Evolutionary conservation across 1,284 basidiomycete genomes (phyloP), one percentile per base, ranked within the genome.

Genomic region (Marasmius sp.): DNA sequence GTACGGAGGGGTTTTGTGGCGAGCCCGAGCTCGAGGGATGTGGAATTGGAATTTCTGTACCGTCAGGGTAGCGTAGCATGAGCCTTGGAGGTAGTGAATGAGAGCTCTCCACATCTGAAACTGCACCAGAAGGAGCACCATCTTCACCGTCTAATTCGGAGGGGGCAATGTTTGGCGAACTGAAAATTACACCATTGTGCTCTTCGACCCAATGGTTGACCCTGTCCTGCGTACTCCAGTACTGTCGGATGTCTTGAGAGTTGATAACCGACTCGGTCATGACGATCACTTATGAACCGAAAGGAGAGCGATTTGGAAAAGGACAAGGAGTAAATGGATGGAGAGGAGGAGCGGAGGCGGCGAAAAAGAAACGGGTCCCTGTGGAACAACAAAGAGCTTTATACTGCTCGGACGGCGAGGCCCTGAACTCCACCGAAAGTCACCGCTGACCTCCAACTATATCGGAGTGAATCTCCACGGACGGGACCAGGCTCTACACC

Each of bases 181-280:
- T 77, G 63, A 84, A 80, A 50, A 75, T 73, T 57, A 67, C 68
- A 59, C 77, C 70, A 43, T 72, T 68, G 69, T 84, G 79, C 36
- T 73, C 71, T 58, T 74, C 72, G 18, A 91, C 82, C 88, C 88
- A 91, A 68, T 80, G 70, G 16, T 80, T 79, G 4, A 87, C 89
- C 54, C 88, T 82, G 38, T 85, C 80, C 58, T 80, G 82, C 64
- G 86, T 76, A 61, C 75, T 77, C 74, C 83, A 79, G 69, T 79
- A 87, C 69, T 85, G 81, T 55, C 79, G 80, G 57, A 84, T 74
- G 48, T 84, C 83, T 63, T 85, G 82, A 6, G 86, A 81, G 50
- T 84, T 84, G 47, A 81, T 78, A 0, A 83, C 81, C 74, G 87
- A 88, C 75, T 88, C 87, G 58, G 87, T 87, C 88, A 91, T 89